Evolutionary conservation across 164 flowering plant species (phyloP), one percentile per base, ranked within the genome.

Genomic region (Macadamia tetraphylla): DNA sequence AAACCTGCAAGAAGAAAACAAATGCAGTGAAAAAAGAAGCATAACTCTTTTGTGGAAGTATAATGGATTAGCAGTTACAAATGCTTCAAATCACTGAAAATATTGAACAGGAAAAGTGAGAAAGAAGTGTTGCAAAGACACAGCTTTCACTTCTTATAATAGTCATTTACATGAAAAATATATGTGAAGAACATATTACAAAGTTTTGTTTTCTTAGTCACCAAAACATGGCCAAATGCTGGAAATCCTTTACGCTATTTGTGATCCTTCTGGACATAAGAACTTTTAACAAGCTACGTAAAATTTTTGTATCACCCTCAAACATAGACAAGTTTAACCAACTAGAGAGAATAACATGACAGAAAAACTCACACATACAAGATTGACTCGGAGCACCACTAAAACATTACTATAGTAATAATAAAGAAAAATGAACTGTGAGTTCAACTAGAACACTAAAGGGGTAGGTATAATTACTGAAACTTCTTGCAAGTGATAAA

Each of bases 1-100:
- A 81, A 69, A 76, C 94, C 98, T 93, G 78, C 8, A 30, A 69
- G 52, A 66, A 67, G 51, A 72, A 48, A 73, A 65, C 46, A 9
- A 64, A 69, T 29, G 35, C 29, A 12, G 31, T 72, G 10, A 73
- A 44, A 43, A 62, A 1, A 44, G 35, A 46, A 8, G 51, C 57
- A 59, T 9, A 23, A 30, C 30, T 57, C 30, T 18, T 57, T 18
- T 18, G 8, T 57, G 18, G 30, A 53, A 14, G 46, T 40, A 17
- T 29, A 64, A 30, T 63, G 35, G 58, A 49, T 63, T 18, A 4
- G 30, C 65, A 44, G 4, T 62, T 6, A 43, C 42, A 3, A 62
- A 62, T 15, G 64, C 49, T 62, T 62, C 51, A 62, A 40, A 48
- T n/a, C n/a, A 29, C 64, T 30, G 23, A 29, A 64, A 40, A 40